These are phyloP conservation scores for Gleditsia sinensis DNA, from an alignment of 306 rosid species.

Conservation along the genomic window DNA sequence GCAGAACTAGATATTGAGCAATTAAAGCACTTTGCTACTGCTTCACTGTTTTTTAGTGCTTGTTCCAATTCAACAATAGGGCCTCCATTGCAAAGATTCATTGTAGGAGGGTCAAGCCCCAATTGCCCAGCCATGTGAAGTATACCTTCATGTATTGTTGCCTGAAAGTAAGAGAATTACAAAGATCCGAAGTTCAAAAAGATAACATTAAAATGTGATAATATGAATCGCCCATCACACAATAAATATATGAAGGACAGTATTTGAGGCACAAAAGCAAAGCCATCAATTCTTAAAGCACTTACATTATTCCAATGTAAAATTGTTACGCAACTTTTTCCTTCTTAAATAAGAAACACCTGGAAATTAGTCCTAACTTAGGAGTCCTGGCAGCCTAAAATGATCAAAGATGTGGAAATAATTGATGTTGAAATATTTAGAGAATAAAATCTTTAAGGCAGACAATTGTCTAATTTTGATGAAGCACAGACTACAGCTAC, in stretches of 20 bases:
- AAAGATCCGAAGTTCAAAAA: slow-evolving; percentile 3
- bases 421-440: neutral
- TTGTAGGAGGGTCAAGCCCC: slow-evolving; percentile 93
- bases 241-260: slow-evolving; percentile 1
- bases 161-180: slow-evolving; percentile 53
- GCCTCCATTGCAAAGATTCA: slow-evolving; percentile 77
- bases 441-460: neutral
- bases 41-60: slow-evolving; percentile 90
- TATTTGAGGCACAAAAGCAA: neutral
- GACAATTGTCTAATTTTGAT: neutral
- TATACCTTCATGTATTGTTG: slow-evolving; percentile 82
- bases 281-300: neutral
- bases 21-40: slow-evolving; percentile 76
- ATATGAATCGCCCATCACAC: slow-evolving; percentile 5
- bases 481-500: neutral
- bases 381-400: slow-evolving; percentile 7
- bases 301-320: neutral
- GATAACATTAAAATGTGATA: slow-evolving; percentile 23
- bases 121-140: slow-evolving; percentile 99
- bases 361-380: slow-evolving; percentile 3
- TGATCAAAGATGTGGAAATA: neutral
- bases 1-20: slow-evolving; percentile 78
- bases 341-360: neutral
- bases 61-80: slow-evolving; percentile 68
- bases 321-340: neutral